Evolutionary conservation across 192 early-diverging fungal species (phyloP), one percentile per base, ranked within the genome.

Genomic region (Chytriomyces confervae): DNA sequence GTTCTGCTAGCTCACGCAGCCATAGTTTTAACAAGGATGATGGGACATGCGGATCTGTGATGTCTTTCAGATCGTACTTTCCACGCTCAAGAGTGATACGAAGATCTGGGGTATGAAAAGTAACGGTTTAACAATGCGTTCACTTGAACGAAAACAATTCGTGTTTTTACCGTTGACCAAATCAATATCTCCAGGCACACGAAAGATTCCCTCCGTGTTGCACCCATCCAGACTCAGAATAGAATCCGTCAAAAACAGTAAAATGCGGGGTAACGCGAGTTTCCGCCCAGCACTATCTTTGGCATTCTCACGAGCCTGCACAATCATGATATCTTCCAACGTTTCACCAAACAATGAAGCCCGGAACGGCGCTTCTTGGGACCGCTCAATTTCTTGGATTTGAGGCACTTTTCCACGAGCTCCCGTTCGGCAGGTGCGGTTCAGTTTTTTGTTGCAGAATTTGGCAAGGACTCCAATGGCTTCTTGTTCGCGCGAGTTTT

Each of bases 101-200:
- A 83, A 95, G 75, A 29, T 89, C 87, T 88, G 70, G 27, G 66
- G 29, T 50, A 57, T 18, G 20, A 29, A 8, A 75, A 3, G 46
- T 50, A 46, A 44, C 60, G 23, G 57, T 44, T 57, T 18, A 48
- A 47, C 48, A 51, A 62, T 29, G 29, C 29, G 29, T 36, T 36
- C 29, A 36, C 29, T 36, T 36, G 64, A 13, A 45, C 72, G 29
- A 45, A 77, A 48, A 6, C 11, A 46, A 80, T 24, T 27, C 49
- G 13, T 46, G 2, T n/a, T 64, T 62, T 49, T 70, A 87, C 88
- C 93, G 23, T 94, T 90, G 9, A 99, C 95, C 24, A 87, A 85
- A 63, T 97, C 96, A 43, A 89, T 91, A 81, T 97, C 95, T 24
- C 95, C 97, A 23, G 97, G 95, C 13, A 99, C 94, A 69, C 97